These are phyloP conservation scores for Spongospora subterranea DNA, from an alignment of 208 protist species.

Conservation along the genomic window DNA sequence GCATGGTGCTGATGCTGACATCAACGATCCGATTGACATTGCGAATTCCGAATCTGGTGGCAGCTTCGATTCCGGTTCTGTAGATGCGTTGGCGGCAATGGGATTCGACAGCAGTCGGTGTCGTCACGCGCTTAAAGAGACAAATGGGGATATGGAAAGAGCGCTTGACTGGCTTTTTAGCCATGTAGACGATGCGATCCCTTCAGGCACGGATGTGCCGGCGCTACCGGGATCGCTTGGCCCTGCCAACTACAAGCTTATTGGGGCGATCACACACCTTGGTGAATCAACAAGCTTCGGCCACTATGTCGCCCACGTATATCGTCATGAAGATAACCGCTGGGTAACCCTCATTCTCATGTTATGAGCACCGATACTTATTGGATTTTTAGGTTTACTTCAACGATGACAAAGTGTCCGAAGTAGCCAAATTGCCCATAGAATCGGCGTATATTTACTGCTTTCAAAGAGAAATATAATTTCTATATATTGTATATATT, in stretches of 20 bases:
- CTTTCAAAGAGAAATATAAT: background rate
- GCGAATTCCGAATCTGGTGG: background rate
- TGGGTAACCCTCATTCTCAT: background rate
- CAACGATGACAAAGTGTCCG: slow-evolving; percentile 53
- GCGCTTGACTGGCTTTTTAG: slow-evolving; percentile 26
- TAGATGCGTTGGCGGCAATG: background rate
- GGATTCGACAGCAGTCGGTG: slow-evolving; percentile 12
- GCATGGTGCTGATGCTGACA: slow-evolving; percentile 74
- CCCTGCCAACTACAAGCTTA: background rate
- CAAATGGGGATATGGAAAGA: background rate
- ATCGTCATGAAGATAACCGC: background rate
- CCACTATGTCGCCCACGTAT: slow-evolving; percentile 42
- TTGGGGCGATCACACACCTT: slow-evolving; percentile 12
- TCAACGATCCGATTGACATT: background rate
- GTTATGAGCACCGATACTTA: background rate
- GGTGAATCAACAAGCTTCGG: background rate
- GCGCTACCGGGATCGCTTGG: background rate
- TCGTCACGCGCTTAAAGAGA: background rate
- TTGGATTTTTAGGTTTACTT: slow-evolving; percentile 9
- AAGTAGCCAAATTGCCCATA: background rate
- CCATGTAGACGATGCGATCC: background rate
- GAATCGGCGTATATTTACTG: background rate
- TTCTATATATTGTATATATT: no score
- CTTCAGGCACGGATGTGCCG: background rate
- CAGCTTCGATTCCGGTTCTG: background rate